Base-by-base conservation (phyloP, 345 rosid genomes). In the Murraya koenigii region DNA sequence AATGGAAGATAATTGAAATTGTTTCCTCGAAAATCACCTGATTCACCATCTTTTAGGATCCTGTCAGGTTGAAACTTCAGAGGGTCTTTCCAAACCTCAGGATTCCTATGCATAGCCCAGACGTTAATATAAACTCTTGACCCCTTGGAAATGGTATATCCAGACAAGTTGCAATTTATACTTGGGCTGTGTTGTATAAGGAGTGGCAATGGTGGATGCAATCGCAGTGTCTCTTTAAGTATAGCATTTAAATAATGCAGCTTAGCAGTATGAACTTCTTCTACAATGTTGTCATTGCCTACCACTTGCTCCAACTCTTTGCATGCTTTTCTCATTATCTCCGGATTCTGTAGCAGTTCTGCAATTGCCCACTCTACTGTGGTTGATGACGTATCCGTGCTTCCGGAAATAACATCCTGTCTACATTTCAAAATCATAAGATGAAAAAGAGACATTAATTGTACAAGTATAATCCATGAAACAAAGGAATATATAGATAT, bases 321-420 rank as follows among this genome's bases (percentile, higher is more conserved):
- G 5, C 25, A 1, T 10, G 26, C 63, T 62, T 30, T 72, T 15
- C 36, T 52, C 78, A 69, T 39, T 73, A 66, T 68, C 28, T 72
- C 39, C 11, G 78, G 67, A 20, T 74, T 56, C 5, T 10, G 66
- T 2, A 81, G 30, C 22, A 81, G n/a, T 54, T 81, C 81, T 62
- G 84, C 36, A 76, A 74, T 74, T 23, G 72, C 71, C 76, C 84
- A 81, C 62, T 81, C 79, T 7, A 77, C 0, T 1, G 71, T 68
- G 3, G 54, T 68, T 14, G 71, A 39, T 15, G 75, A 15, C 10
- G 81, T 74, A 23, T 77, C 75, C 2, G 84, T 68, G 3, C 71
- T 78, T 4, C 35, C 83, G 0, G 55, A 1, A 2, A 81, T 3
- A 4, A 62, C 19, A 44, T 81, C 78, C 84, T 81, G 33, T 58